Conservation (phyloP, 1,284 basidiomycete species). For the Pseudozyma sp. region DNA sequence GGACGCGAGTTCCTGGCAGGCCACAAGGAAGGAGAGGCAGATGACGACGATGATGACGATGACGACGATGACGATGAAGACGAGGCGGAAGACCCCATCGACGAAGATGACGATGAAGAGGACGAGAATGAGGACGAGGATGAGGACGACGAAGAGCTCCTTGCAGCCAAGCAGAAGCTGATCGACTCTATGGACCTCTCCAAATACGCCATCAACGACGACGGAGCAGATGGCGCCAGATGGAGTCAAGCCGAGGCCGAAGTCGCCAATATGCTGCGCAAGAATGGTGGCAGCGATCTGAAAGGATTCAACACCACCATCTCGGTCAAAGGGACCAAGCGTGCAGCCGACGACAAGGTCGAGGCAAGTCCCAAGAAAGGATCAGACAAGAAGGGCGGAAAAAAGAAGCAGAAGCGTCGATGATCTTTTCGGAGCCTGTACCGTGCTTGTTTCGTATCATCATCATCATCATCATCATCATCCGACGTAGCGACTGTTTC, state of each 20-base stretch:
- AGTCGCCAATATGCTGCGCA: conserved; percentile 50
- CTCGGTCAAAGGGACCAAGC: conserved; percentile 49
- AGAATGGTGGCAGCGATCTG: conserved; percentile 44
- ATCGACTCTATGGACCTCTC: conserved; percentile 57
- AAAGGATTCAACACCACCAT: conserved; percentile 51
- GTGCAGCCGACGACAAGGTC: conserved; percentile 26
- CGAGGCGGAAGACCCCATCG: conserved; percentile 21
- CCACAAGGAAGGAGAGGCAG: conserved; percentile 19
- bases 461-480: not conserved
- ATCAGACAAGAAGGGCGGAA: conserved; percentile 27
- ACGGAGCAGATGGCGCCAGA: conserved; percentile 22
- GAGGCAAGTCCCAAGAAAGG: conserved; percentile 28
- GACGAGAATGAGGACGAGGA: conserved; percentile 17
- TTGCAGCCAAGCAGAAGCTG: conserved; percentile 44
- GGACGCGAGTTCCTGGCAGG: conserved; percentile 44
- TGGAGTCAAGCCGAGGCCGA: conserved; percentile 65
- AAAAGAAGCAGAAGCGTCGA: conserved; percentile 42
- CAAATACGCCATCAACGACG: conserved; percentile 56
- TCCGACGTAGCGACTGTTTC: not conserved
- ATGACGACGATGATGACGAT: conserved; percentile 26
- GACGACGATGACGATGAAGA: conserved; percentile 17
- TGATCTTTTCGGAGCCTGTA: not conserved
- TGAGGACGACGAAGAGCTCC: conserved; percentile 33
- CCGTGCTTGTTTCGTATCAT: not conserved
- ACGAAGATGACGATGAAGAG: conserved; percentile 17